Conservation (phyloP, 2,329 filamentous ascomycete species). For the Colletotrichum somersetense region DNA sequence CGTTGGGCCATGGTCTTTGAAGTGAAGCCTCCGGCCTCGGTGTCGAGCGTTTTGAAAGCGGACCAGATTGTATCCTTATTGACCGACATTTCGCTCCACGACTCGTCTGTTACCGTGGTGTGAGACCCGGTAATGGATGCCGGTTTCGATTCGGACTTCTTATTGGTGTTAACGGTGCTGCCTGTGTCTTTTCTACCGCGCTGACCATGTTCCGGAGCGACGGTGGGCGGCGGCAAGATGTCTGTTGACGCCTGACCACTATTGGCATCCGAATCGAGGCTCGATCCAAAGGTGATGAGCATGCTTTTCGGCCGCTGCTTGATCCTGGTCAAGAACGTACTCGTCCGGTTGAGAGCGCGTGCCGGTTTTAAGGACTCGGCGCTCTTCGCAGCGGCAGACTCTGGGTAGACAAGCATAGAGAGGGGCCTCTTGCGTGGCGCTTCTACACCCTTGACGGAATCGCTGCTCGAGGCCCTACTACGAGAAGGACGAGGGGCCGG, state of each 20-base stretch:
- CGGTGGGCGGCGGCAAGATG: constrained; percentile 58
- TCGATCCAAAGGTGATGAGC: constrained; percentile 55
- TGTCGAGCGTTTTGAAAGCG: constrained; percentile 66
- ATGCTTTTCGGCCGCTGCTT: constrained; percentile 61
- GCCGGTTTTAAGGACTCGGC: constrained; percentile 54
- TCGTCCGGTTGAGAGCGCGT: constrained; percentile 58
- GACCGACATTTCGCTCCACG: constrained; percentile 59
- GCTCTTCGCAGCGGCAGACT: constrained; percentile 48
- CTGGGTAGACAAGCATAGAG: constrained; percentile 45
- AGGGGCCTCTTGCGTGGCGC: constrained; percentile 50
- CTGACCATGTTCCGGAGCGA: constrained; percentile 28
- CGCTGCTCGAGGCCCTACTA: constrained; percentile 30
- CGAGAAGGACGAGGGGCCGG: constrained; percentile 43
- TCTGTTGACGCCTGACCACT: constrained; percentile 60
- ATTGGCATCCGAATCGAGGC: constrained; percentile 55
- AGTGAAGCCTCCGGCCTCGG: constrained; percentile 69
- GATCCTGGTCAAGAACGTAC: constrained; percentile 64
- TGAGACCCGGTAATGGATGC: constrained; percentile 55
- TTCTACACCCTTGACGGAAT: constrained; percentile 47
- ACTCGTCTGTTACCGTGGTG: constrained; percentile 57
- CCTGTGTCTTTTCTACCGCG: constrained; percentile 18
- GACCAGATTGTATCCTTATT: constrained; percentile 67
- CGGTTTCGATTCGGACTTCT: constrained; percentile 46
- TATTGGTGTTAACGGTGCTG: constrained; percentile 11
- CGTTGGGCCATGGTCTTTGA: constrained; percentile 80